A percentile compares a stretch with the other conserved stretches of the same genome.
Conservation (phyloP, 1,139 yeast species). For the Petasospora rhodanensis region DNA sequence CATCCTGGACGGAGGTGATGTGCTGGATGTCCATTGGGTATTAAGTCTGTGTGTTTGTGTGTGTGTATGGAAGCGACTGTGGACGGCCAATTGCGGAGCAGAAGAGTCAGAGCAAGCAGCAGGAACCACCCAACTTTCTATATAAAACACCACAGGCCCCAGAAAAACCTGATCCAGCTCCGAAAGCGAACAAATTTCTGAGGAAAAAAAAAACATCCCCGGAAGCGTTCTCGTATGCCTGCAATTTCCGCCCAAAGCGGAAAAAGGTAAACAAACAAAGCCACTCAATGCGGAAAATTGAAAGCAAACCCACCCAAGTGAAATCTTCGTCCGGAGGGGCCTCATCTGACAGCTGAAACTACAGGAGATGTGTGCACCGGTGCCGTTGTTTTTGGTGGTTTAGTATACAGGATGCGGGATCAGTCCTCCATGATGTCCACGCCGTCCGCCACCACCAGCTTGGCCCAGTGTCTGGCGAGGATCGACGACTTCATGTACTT, state of each 20-base stretch:
- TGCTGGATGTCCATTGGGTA: slow-evolving; percentile 2
- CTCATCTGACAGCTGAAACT: too few relatives aligned
- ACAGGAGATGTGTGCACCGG: too few relatives aligned
- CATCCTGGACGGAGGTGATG: slow-evolving; percentile 15
- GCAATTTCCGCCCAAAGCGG: slow-evolving; percentile 9
- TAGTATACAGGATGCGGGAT: background rate
- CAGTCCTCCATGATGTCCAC: slow-evolving; percentile 23
- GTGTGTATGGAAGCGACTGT: too few relatives aligned
- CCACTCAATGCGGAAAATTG: background rate
- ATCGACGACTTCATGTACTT: slow-evolving; percentile 89
- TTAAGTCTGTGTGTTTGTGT: background rate
- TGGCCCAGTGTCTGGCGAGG: slow-evolving; percentile 89
- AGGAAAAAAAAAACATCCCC: background rate
- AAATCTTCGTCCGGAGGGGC: too few relatives aligned
- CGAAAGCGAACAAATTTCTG: too few relatives aligned
- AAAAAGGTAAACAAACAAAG: slow-evolving; percentile 9
- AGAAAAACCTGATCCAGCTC: too few relatives aligned
- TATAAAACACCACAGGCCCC: too few relatives aligned
- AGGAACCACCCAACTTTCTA: too few relatives aligned
- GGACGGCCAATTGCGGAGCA: too few relatives aligned
- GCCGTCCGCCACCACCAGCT: slow-evolving; percentile 33
- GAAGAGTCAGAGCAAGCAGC: too few relatives aligned
- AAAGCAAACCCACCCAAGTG: background rate
- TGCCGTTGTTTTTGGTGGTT: too few relatives aligned
- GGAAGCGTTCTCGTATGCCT: slow-evolving; percentile 2